Conservation (phyloP, 345 rosid species). For the Noccaea bulbosa region DNA sequence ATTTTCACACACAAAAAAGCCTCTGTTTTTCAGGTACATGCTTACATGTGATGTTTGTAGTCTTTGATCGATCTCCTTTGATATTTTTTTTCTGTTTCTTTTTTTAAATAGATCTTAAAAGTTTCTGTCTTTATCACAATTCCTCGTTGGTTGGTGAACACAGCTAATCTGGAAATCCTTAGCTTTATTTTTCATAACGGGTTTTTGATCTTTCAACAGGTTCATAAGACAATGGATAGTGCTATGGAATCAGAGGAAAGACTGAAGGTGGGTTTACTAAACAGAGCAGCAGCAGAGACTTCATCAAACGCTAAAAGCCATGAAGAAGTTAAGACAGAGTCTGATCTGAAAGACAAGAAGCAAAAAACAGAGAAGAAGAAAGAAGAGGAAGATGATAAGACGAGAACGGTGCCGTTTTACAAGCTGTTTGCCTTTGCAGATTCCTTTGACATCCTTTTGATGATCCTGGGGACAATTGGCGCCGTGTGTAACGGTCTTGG, state of each 20-base stretch:
- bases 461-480: slow-evolving; percentile 63
- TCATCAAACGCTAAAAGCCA: slow-evolving; percentile 35
- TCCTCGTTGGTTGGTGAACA: background rate
- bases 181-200: background rate
- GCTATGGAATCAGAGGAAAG: slow-evolving; percentile 27
- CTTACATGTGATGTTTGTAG: slow-evolving; percentile 14
- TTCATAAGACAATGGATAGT: slow-evolving; percentile 14
- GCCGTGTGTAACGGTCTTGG: slow-evolving; percentile 62
- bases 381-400: slow-evolving; percentile 35
- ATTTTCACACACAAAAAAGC: background rate
- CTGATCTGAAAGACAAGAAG: slow-evolving; percentile 14
- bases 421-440: slow-evolving; percentile 78
- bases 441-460: slow-evolving; percentile 53
- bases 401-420: slow-evolving; percentile 43
- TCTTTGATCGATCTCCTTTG: background rate
- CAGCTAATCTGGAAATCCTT: background rate
- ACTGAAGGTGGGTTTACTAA: slow-evolving; percentile 15
- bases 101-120: background rate
- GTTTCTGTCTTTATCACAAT: background rate
- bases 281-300: slow-evolving; percentile 15
- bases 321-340: slow-evolving; percentile 20
- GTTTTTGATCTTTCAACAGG: slow-evolving; percentile 12
- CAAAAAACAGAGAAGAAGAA: slow-evolving; percentile 14
- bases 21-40: slow-evolving; percentile 22
- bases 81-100: background rate